Evolutionary conservation across 371 early-diverging fungal species (phyloP).

Genomic region (Capillidium heterosporum): DNA sequence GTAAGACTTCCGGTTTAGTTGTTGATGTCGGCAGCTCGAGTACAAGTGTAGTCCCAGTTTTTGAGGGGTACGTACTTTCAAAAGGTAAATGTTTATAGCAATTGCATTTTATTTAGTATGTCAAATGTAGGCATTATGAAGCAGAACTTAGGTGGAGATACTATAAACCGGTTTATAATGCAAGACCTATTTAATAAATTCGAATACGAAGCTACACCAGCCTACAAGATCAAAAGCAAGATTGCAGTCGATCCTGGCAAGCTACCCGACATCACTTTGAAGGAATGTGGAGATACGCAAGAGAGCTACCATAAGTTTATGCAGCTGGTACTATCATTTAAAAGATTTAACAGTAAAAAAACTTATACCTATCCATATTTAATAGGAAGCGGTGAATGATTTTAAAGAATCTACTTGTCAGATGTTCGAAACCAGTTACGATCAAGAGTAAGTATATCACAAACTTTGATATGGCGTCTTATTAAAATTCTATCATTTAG

Average conservation of each 20-base stretch:
- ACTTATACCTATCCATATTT: not conserved
- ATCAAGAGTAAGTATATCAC: constrained; percentile 33
- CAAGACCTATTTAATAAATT: constrained; percentile 34
- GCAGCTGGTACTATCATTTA: constrained; percentile 24
- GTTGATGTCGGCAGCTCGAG: constrained; percentile 75
- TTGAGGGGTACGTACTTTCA: constrained; percentile 84
- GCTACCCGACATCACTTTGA: constrained; percentile 31
- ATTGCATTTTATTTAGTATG: not conserved
- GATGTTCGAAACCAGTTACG: constrained; percentile 49
- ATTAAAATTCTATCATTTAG: constrained; percentile 12
- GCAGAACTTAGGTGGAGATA: constrained; percentile 64
- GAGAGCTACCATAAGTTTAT: constrained; percentile 45
- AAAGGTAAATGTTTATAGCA: constrained; percentile 30
- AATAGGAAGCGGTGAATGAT: constrained; percentile 50
- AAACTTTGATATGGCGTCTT: not conserved
- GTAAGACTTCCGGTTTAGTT: constrained; percentile 73
- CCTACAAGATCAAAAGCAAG: constrained; percentile 62
- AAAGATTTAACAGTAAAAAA: not conserved
- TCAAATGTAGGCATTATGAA: constrained; percentile 32
- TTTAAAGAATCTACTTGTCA: constrained; percentile 87
- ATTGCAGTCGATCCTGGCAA: constrained; percentile 44
- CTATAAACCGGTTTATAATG: constrained; percentile 54
- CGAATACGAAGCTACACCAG: constrained; percentile 54
- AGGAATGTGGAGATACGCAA: constrained; percentile 36
- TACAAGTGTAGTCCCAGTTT: constrained; percentile 83